phyloP scores from a whole-genome alignment of 257 asterid genomes.

The Solanum bukasovii region DNA sequence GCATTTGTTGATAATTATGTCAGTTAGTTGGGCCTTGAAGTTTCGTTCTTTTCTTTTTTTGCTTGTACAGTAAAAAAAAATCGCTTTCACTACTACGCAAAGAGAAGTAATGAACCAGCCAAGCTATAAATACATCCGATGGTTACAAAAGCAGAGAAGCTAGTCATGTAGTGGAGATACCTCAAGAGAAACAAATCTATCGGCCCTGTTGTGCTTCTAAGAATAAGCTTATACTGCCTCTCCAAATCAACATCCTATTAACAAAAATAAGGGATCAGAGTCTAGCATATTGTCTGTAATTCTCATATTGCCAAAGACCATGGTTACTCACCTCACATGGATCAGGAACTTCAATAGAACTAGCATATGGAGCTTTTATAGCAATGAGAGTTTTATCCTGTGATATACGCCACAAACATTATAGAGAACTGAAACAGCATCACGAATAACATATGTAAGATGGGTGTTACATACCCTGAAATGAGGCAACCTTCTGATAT shows the following conservation, averaged over 20 bases:
- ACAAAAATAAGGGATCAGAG: constrained; percentile 10
- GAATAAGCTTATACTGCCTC: constrained; percentile 38
- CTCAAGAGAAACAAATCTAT: constrained; percentile 51
- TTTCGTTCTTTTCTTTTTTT: neutral
- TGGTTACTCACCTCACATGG: constrained; percentile 55
- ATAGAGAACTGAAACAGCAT: neutral
- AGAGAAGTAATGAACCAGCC: neutral
- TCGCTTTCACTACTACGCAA: neutral
- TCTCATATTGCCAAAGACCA: neutral
- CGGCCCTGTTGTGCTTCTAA: constrained; percentile 67
- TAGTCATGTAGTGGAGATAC: constrained; percentile 14
- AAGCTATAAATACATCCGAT: neutral
- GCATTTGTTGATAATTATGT: neutral
- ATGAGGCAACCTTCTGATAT: constrained; percentile 50
- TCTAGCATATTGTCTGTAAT: neutral
- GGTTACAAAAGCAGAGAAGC: neutral
- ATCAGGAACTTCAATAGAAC: constrained; percentile 63
- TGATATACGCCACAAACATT: constrained; percentile 2
- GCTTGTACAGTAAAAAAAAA: neutral
- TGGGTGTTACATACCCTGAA: constrained; percentile 38
- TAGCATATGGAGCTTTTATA: constrained; percentile 74
- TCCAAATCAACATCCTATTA: constrained; percentile 36
- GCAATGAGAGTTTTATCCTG: constrained; percentile 61
- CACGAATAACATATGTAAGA: neutral
- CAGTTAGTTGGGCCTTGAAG: neutral